These are phyloP conservation scores for Xylaria multiplex DNA, from an alignment of 2,329 filamentous ascomycete genomes.

Conservation along the genomic window DNA sequence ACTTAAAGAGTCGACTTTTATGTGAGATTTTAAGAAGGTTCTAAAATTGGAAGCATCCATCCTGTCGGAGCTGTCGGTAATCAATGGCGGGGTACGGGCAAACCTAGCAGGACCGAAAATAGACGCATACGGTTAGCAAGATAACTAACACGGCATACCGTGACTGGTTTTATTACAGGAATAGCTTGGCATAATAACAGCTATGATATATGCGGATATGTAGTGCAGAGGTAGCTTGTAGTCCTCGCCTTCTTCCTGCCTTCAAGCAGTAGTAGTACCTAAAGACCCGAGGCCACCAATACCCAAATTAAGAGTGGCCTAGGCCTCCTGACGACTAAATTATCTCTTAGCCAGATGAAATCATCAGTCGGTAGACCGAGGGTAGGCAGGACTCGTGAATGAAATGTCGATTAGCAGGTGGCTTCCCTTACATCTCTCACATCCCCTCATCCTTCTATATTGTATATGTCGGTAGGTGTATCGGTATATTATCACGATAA, in stretches of 20 bases:
- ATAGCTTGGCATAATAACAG: conserved; percentile 7
- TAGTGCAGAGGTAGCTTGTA: not conserved
- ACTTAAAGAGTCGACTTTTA: conserved; percentile 12
- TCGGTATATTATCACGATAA: too few relatives aligned
- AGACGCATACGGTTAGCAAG: conserved; percentile 1
- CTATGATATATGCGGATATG: not conserved
- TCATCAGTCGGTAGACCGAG: too few relatives aligned
- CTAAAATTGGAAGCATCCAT: conserved; percentile 33
- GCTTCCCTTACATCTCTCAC: too few relatives aligned
- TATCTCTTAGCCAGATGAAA: too few relatives aligned
- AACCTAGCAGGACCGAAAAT: conserved; percentile 21
- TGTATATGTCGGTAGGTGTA: not conserved
- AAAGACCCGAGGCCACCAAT: not conserved
- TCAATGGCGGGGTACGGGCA: conserved; percentile 8
- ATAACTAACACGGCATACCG: not conserved
- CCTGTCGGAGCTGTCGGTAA: conserved; percentile 25
- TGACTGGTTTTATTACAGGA: not conserved
- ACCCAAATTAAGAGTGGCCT: not conserved
- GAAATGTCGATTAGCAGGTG: too few relatives aligned
- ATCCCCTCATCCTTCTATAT: too few relatives aligned
- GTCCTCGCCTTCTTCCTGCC: too few relatives aligned
- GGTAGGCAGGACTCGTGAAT: too few relatives aligned
- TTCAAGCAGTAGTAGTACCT: not conserved
- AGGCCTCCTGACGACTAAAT: not conserved
- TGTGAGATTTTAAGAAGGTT: conserved; percentile 7